phyloP scores from a whole-genome alignment of 257 asterid species.

The Agastache rugosa region DNA sequence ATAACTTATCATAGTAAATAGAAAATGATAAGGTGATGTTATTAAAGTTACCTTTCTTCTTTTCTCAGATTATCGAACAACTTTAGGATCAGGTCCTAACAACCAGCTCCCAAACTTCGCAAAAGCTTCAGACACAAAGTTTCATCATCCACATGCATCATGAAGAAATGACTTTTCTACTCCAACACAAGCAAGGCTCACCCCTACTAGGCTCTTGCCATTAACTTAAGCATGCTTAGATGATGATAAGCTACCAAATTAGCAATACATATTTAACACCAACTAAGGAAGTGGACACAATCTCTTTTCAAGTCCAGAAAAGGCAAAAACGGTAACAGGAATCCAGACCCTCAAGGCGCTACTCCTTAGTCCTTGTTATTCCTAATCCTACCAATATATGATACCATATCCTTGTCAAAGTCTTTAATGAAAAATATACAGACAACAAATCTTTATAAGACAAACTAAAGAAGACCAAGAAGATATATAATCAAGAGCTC shows the following conservation, averaged over 20 bases:
- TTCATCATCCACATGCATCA: background rate
- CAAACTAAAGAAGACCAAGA: background rate
- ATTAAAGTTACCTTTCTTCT: background rate
- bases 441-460: background rate
- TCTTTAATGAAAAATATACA: background rate
- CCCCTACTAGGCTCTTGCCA: background rate
- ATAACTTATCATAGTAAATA: background rate
- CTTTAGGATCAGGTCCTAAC: background rate
- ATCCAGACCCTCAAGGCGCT: background rate
- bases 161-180: background rate
- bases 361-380: background rate
- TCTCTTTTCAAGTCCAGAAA: background rate
- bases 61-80: conserved; percentile 9
- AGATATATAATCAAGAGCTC: conserved; percentile 7
- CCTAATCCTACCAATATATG: background rate
- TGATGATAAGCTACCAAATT: background rate
- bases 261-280: conserved; percentile 6
- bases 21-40: too few species aligned
- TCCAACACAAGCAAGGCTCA: conserved; percentile 25
- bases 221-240: background rate
- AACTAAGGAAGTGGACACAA: background rate
- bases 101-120: background rate
- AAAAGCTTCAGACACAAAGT: background rate
- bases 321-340: background rate
- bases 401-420: background rate